A percentile compares a stretch with the other conserved stretches of the same genome.
These are phyloP conservation scores for Cercospora citrullina DNA, from an alignment of 2,329 filamentous ascomycete genomes.

Conservation along the genomic window DNA sequence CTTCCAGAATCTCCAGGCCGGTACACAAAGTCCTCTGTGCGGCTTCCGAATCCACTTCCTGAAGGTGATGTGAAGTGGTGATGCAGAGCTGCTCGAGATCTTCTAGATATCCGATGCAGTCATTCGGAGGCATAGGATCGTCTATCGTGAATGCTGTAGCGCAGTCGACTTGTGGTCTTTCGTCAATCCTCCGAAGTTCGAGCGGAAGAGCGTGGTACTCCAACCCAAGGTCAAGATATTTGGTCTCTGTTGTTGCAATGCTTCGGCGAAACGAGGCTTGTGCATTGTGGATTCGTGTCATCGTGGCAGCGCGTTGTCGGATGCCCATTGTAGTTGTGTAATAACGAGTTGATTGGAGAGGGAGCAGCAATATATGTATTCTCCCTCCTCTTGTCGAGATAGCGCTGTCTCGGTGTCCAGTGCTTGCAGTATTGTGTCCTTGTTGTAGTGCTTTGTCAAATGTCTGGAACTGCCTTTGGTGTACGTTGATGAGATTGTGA, in stretches of 20 bases:
- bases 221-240: constrained; percentile 18
- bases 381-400: not conserved
- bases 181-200: not conserved
- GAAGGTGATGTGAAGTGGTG: not conserved
- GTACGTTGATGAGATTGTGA: not conserved
- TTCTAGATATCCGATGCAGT: constrained; percentile 13
- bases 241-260: constrained; percentile 7
- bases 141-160: not conserved
- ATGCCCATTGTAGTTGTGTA: not conserved
- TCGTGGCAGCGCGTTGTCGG: not conserved
- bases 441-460: not conserved
- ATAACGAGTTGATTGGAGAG: not conserved
- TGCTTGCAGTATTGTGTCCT: not conserved
- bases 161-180: constrained; percentile 6
- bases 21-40: constrained; percentile 8
- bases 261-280: constrained; percentile 4
- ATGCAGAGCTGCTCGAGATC: constrained; percentile 11
- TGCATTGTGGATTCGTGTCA: not conserved
- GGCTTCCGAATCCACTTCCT: not conserved
- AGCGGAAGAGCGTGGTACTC: constrained; percentile 20
- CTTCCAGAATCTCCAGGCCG: constrained; percentile 10
- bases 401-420: not conserved
- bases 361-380: not conserved
- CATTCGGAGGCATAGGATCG: not conserved
- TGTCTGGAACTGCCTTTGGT: not conserved